Evolutionary conservation across 1,284 basidiomycete genomes (phyloP), one percentile per base, ranked within the genome.

Genomic region (Rhodotorula sp.): DNA sequence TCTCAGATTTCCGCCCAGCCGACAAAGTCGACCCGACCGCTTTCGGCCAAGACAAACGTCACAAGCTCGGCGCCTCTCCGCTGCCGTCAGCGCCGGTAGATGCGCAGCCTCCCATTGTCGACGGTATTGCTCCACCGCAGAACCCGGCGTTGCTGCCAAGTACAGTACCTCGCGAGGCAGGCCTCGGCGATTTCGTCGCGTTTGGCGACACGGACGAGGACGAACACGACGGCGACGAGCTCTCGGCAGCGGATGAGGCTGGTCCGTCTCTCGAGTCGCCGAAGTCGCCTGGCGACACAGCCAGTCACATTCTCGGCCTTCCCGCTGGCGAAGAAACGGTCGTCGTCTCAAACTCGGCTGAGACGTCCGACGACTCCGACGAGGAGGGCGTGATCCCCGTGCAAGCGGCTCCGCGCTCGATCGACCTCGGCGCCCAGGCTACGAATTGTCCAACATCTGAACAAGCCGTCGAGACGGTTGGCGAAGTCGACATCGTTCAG

Each of bases 111-210:
- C 50, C 48, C 15, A 59, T 69, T 34, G 37, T 57, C 15, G 47
- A 55, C 24, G 68, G 64, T 34, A 40, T 62, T 4, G 64, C 68
- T 1, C 68, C 68, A 24, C 68, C 68, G 3, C 51, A 46, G 37
- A 65, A 69, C 34, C 46, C 40, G 2, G 46, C 48, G 24, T n/a
- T 69, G 31, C 8, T 55, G 7, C 54, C 64, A 15, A 16, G 47
- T 47, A 8, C 20, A 4, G 46, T 15, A 0, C 47, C 54, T 7
- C 61, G 60, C 52, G 67, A 68, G 62, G 47, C 55, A 13, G 50
- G 56, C 26, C 54, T 58, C 28, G 64, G 59, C 44, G 68, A 65
- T 26, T 24, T 54, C 4, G n/a, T 59, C 37, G 37, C 20, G 11
- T 26, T 60, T 47, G 59, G 28, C 46, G 52, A 20, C 13, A 26